Percentiles rank a stretch among this genome's conserved stretches.
These are phyloP conservation scores for Phytophthora sansomeana DNA, from an alignment of 352 stramenopile genomes.

Conservation along the genomic window DNA sequence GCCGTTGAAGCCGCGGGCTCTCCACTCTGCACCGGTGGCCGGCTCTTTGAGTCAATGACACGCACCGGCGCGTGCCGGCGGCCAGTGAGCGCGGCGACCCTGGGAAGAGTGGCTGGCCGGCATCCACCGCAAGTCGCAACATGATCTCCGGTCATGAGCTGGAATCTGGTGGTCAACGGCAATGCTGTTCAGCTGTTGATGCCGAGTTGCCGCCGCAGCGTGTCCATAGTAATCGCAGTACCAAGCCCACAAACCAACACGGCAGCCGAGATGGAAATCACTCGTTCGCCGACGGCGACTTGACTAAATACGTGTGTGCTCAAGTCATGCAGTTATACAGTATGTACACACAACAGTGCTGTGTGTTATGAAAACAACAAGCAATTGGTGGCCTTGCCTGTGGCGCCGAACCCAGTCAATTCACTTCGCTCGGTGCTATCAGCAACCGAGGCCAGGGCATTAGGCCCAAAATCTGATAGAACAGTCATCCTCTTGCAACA, in stretches of 20 bases:
- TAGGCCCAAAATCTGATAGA: no score
- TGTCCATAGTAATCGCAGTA: no score
- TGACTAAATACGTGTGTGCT: background rate
- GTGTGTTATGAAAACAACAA: no score
- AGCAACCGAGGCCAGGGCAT: no score
- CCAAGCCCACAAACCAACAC: background rate
- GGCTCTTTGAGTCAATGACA: constrained; percentile 14
- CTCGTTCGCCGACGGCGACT: background rate
- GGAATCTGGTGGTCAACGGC: background rate
- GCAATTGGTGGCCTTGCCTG: no score
- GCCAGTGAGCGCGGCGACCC: constrained; percentile 10
- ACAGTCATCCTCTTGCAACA: no score
- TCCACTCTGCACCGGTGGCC: constrained; percentile 3
- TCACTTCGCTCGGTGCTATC: no score
- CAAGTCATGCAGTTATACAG: background rate
- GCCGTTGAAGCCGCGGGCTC: background rate
- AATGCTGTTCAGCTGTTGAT: background rate
- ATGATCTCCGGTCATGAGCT: background rate
- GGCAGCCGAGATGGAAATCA: background rate
- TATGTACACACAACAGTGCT: no score
- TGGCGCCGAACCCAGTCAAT: no score
- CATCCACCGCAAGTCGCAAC: constrained; percentile 4
- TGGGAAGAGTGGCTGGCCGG: constrained; percentile 4
- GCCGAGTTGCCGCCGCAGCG: background rate
- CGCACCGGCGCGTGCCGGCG: constrained; percentile 18